Evolutionary conservation across 495 filamentous ascomycete species (phyloP), one percentile per base, ranked within the genome.

Genomic region (Penicillium psychrofluorescens): DNA sequence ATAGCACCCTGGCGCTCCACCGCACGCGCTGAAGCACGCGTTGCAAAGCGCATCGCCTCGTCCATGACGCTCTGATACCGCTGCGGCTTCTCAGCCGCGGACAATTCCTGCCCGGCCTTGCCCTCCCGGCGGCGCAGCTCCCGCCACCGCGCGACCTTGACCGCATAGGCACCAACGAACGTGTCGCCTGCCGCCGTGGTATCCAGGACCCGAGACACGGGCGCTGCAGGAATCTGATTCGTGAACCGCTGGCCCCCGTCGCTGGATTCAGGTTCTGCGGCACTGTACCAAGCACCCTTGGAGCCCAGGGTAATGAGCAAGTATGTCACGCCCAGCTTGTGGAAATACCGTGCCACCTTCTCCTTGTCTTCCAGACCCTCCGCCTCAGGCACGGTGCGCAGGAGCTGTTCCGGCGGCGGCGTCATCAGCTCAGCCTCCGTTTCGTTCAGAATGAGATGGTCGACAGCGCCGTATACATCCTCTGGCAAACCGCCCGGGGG

Each of bases 141-240:
- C 28, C 66, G 67, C 68, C 63, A 69, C 34, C 58, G 54, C 40
- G 66, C 68, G 16, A 84, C 72, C 39, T 76, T 74, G 13, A 90
- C 78, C 4, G 90, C 86, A 67, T 95, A 95, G 33, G 73, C 80
- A 2, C 92, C 92, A 2, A 94, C 87, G 64, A 95, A 98, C 5
- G 91, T 95, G 62, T 98, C 92, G 0, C 92, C 92, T 11, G 91
- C 92, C 1, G 84, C 91, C 5, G 92, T 98, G 6, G 91, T 97
- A 67, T 98, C 92, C 6, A 95, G 75, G 14, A 95, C 91, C 43
- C 74, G 79, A 53, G 55, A 68, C 48, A 75, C 79, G 57, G 74
- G 80, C 51, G 71, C 74, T 8, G 80, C 83, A 11, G 64, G 67
- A 6, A 72, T 53, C 43, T 75, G 52, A 32, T 67, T 59, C 8